Evolutionary conservation across 2,329 filamentous ascomycete species (phyloP), one percentile per base, ranked within the genome.

Genomic region (Alternaria sp.): DNA sequence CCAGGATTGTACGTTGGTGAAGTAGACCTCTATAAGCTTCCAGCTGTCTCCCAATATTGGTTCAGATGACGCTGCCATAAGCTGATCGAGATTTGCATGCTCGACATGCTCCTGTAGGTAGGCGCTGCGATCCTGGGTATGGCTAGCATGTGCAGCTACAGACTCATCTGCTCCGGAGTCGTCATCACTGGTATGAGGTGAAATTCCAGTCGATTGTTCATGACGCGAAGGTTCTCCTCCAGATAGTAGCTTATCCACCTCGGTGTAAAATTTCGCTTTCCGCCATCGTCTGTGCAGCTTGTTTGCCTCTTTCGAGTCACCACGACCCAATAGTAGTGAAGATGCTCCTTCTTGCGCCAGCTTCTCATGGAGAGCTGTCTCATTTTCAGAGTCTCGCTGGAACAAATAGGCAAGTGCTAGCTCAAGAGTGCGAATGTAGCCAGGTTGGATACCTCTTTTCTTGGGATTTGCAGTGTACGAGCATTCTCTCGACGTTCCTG

Each of bases 371-470:
- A 92, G 83, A 13, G 85, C 30, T 32, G 13, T 32, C 30, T 92
- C 89, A 51, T 84, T 85, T 10, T 85, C 87, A 13, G 87, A 84
- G 36, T 88, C 85, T 58, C 86, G 86, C 62, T 88, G 85, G 64
- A 92, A 90, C 1, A 91, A 80, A 83, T 89, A 89, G 12, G 89
- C 89, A 58, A 91, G 83, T 10, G 89, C 86, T 46, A 91, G 79
- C 77, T 94, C 91, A 17, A 94, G 82, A 0, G 90, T 90, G 32
- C 91, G 86, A 58, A 94, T 90, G 73, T 93, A 93, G 15, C 92
- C 91, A n/a, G 91, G 91, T 70, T 91, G 91, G 11, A 94, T 88
- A 5, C 92, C 91, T 66, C 91, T 85, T 77, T 93, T 93, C 79
- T 92, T 93, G 8, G 90, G 88, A 57, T 88, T 89, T 57, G 90